Conservation (phyloP, 441 rosid species). For the Euphorbia celastroides region DNA sequence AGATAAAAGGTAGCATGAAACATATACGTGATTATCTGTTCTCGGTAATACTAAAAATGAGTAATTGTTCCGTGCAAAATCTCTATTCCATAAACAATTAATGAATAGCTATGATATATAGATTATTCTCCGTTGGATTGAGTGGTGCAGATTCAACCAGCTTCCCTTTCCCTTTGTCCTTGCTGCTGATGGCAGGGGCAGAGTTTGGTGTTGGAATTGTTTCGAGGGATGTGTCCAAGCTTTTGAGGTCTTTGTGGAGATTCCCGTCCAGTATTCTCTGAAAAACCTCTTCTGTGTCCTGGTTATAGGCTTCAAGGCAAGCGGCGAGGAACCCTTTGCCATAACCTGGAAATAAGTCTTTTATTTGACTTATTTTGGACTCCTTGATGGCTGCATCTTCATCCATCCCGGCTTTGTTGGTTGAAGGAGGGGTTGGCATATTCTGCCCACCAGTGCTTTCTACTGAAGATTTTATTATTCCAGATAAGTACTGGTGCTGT, state of each 20-base stretch:
- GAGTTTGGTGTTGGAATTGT: slow-evolving; percentile 52
- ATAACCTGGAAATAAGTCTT: slow-evolving; percentile 86
- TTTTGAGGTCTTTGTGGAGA: slow-evolving; percentile 71
- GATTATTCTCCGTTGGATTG: slow-evolving; percentile 10
- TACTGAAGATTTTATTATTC: slow-evolving; percentile 41
- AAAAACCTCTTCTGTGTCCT: slow-evolving; percentile 89
- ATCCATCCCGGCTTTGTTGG: slow-evolving; percentile 41
- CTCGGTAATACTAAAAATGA: too few relatives aligned
- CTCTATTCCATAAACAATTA: too few relatives aligned
- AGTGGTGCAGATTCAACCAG: slow-evolving; percentile 41
- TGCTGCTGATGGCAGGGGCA: slow-evolving; percentile 34
- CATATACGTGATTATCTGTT: too few relatives aligned
- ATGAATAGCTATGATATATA: too few relatives aligned
- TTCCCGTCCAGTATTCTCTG: slow-evolving; percentile 92
- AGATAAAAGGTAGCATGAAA: too few relatives aligned
- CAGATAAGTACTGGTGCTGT: slow-evolving; percentile 74
- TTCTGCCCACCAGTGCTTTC: slow-evolving; percentile 30
- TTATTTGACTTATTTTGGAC: slow-evolving; percentile 86
- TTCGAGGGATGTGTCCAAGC: slow-evolving; percentile 63
- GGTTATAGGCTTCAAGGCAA: slow-evolving; percentile 89
- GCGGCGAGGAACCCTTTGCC: slow-evolving; percentile 81
- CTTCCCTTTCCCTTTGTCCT: slow-evolving; percentile 90
- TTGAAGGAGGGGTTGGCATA: slow-evolving; percentile 27
- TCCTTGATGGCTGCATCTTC: slow-evolving; percentile 70
- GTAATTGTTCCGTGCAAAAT: too few relatives aligned